phyloP scores from a whole-genome alignment of 2,329 filamentous ascomycete species.

The Fusarium denticulatum region DNA sequence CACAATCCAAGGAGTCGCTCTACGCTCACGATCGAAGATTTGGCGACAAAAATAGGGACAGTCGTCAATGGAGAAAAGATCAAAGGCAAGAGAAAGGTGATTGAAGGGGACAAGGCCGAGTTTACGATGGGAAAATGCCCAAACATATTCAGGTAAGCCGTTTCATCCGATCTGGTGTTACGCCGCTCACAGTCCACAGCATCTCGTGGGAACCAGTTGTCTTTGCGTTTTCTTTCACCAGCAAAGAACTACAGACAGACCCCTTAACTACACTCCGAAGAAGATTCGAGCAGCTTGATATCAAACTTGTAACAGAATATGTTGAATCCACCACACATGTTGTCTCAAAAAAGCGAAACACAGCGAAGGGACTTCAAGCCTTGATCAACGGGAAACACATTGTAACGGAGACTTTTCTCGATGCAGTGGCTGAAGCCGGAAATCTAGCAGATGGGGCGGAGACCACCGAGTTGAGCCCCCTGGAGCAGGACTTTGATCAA shows the following conservation, averaged over 20 bases:
- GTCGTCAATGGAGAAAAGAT: conserved; percentile 77
- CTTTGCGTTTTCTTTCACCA: conserved; percentile 82
- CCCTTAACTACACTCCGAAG: conserved; percentile 70
- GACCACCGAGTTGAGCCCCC: conserved; percentile 59
- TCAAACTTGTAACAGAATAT: conserved; percentile 84
- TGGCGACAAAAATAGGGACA: conserved; percentile 87
- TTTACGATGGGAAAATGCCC: conserved; percentile 79
- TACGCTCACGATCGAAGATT: conserved; percentile 77
- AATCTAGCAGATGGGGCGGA: conserved; percentile 58
- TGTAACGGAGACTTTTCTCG: conserved; percentile 77
- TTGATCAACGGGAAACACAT: conserved; percentile 83
- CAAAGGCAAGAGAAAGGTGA: conserved; percentile 66
- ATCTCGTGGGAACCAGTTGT: conserved; percentile 83
- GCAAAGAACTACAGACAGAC: conserved; percentile 74
- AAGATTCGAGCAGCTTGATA: conserved; percentile 83
- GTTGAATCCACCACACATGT: conserved; percentile 82
- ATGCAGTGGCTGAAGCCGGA: conserved; percentile 73
- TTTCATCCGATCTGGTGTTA: background rate
- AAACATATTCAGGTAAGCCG: conserved; percentile 65
- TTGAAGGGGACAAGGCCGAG: conserved; percentile 64
- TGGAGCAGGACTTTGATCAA: conserved; percentile 83
- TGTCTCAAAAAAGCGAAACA: conserved; percentile 89
- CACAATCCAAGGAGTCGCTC: conserved; percentile 73
- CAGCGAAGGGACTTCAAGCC: conserved; percentile 85
- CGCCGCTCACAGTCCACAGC: conserved; percentile 53